Evolutionary conservation across 768 basidiomycete species (phyloP), one percentile per base, ranked within the genome.

Genomic region (Suillus alpinus): DNA sequence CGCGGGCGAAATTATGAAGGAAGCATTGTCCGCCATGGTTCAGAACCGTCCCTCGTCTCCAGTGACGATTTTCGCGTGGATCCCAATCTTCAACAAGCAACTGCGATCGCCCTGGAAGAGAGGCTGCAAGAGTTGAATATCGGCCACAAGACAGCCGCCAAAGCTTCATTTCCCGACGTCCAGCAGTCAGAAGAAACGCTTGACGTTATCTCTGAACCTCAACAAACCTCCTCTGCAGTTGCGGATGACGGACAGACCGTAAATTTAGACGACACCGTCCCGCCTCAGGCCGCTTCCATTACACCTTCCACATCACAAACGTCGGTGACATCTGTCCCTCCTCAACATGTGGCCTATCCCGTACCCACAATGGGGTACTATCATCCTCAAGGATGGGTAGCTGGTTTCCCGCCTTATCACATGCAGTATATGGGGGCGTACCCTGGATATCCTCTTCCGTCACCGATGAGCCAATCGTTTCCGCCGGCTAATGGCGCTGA

Each of bases 371-470:
- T 77, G n/a, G 78, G 77, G 26, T 86, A 80, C 64, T 81, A 80
- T 67, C 76, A 75, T 41, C 71, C 76, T 29, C 74, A 77, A 47
- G 77, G 81, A 37, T 87, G 86, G 87, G 71, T 83, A 52, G 80
- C 80, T 41, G 76, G 80, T 12, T 86, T 80, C 67, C 68, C 81
- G 61, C 80, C 79, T 26, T 87, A 83, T 64, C 82, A 80, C 36
- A 67, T 85, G 61, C 80, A 83, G 32, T 85, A 81, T 61, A 73
- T 82, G 60, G 67, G 74, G 18, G 78, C 78, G 32, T 85, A 80
- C 63, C 68, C 80, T n/a, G 74, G 77, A 6, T 83, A 81, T 71
- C 69, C 80, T 16, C 63, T 80, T 23, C 69, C 75, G 58, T 58
- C 66, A n/a, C 63, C 66, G 13, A 36, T 61, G 26, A 62, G 37